Percentiles rank a stretch among this genome's conserved stretches.
Conservation (phyloP, 495 filamentous ascomycete genomes). For the Staphylotrichum longicolle region DNA sequence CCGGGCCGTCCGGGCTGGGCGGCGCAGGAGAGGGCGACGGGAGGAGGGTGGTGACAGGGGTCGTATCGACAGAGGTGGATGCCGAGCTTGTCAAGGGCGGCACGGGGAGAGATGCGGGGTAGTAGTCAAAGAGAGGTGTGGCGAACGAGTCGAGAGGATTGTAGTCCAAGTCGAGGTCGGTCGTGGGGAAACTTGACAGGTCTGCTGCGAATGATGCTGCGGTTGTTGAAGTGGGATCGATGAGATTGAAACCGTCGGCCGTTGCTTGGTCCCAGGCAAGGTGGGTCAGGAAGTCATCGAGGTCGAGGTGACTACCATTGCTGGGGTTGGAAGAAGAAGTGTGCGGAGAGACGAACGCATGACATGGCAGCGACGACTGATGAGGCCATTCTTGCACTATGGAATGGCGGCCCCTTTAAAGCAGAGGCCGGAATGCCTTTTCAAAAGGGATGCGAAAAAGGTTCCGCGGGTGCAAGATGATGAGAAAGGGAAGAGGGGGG, state of each 20-base stretch:
- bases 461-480: constrained; percentile 5
- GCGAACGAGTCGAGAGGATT: constrained; percentile 8
- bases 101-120: not conserved
- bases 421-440: constrained; percentile 13
- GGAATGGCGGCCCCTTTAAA: constrained; percentile 17
- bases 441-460: not conserved
- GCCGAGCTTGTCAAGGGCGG: not conserved
- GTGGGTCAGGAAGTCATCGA: constrained; percentile 9
- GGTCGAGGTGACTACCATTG: not conserved
- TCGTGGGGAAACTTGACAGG: constrained; percentile 4
- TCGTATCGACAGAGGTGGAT: constrained; percentile 8
- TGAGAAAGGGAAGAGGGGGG: not conserved
- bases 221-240: constrained; percentile 7
- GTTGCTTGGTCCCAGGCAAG: constrained; percentile 9
- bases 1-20: constrained; percentile 1
- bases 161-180: constrained; percentile 5
- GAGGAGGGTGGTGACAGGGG: constrained; percentile 4
- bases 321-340: constrained; percentile 21
- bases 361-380: constrained; percentile 9
- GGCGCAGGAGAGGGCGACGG: constrained; percentile 4
- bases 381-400: constrained; percentile 23
- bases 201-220: not conserved
- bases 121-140: constrained; percentile 6
- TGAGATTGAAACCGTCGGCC: constrained; percentile 2
- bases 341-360: constrained; percentile 6